A percentile compares a stretch with the other conserved stretches of the same genome.
These are phyloP conservation scores for Cytospora piceicola DNA, from an alignment of 2,329 filamentous ascomycete species.

Conservation along the genomic window DNA sequence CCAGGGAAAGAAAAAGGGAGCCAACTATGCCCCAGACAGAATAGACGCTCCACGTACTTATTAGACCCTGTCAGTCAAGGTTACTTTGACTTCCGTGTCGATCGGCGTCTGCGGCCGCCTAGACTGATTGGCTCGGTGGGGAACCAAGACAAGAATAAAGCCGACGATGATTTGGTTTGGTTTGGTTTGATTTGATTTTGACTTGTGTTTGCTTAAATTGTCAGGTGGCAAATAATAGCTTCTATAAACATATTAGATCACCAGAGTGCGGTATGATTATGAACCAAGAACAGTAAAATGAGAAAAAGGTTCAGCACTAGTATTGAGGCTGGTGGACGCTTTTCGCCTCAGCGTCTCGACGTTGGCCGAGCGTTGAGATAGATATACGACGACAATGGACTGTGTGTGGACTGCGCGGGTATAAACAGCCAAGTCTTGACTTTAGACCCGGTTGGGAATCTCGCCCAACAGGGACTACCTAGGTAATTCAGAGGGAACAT, in stretches of 20 bases:
- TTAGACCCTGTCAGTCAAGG: constrained; percentile 16
- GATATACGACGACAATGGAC: constrained; percentile 18
- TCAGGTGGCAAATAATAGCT: neutral
- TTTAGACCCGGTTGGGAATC: constrained; percentile 17
- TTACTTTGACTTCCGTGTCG: constrained; percentile 27
- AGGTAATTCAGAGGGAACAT: too few relatives aligned
- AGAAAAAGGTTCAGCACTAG: constrained; percentile 10
- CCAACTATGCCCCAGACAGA: constrained; percentile 20
- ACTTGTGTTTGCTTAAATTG: constrained; percentile 1
- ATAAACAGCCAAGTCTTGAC: constrained; percentile 23
- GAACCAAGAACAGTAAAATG: constrained; percentile 4
- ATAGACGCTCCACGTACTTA: constrained; percentile 24
- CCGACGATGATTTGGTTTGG: constrained; percentile 23
- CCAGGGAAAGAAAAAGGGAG: neutral
- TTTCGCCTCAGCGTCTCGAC: constrained; percentile 2
- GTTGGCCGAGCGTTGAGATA: constrained; percentile 13
- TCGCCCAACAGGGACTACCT: constrained; percentile 14
- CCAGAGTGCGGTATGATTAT: neutral
- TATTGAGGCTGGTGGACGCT: constrained; percentile 15
- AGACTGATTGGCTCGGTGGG: constrained; percentile 26
- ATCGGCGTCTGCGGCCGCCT: constrained; percentile 30
- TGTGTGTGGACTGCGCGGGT: constrained; percentile 25
- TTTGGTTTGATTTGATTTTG: constrained; percentile 3
- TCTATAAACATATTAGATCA: constrained; percentile 16
- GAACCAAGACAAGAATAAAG: constrained; percentile 27